phyloP scores from a whole-genome alignment of 73 alveolate species.

The Paramecium octaurelia region DNA sequence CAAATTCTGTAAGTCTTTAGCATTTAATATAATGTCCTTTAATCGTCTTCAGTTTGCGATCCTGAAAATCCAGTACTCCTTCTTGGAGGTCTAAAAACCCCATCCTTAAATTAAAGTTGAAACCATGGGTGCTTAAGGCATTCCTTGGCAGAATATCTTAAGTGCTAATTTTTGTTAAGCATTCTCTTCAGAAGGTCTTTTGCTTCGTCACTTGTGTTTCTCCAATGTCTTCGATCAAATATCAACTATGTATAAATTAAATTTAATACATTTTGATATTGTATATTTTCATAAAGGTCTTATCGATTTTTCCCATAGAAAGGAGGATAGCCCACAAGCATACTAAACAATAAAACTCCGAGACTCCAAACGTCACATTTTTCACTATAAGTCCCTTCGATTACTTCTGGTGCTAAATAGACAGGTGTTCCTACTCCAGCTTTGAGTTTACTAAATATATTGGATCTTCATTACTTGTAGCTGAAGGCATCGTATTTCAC shows the following conservation, averaged over 20 bases:
- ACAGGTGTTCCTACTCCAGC: constrained; percentile 38
- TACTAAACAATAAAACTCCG: constrained; percentile 52
- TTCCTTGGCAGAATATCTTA: constrained; percentile 82
- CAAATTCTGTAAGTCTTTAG: not conserved
- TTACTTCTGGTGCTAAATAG: constrained; percentile 62
- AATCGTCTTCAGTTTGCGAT: not conserved
- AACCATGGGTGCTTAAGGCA: constrained; percentile 87
- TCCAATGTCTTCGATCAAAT: constrained; percentile 40
- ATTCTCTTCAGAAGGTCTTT: constrained; percentile 82
- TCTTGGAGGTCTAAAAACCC: not conserved
- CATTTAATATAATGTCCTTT: constrained; percentile 22
- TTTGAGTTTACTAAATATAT: not conserved
- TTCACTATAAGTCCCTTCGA: not conserved
- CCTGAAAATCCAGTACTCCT: constrained; percentile 15
- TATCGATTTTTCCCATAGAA: not conserved
- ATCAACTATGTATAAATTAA: not conserved
- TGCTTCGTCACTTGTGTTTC: constrained; percentile 70
- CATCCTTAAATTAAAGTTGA: constrained; percentile 32
- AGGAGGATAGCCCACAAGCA: constrained; percentile 46
- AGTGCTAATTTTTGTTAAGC: constrained; percentile 78
- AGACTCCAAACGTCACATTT: constrained; percentile 68
- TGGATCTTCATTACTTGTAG: not conserved
- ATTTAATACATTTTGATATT: not conserved
- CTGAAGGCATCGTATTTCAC: not conserved
- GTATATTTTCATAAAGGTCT: not conserved